A percentile compares a stretch with the other conserved stretches of the same genome.
Evolutionary conservation across 1,284 basidiomycete genomes (phyloP).

Genomic region (Cystobasidium pallidum): DNA sequence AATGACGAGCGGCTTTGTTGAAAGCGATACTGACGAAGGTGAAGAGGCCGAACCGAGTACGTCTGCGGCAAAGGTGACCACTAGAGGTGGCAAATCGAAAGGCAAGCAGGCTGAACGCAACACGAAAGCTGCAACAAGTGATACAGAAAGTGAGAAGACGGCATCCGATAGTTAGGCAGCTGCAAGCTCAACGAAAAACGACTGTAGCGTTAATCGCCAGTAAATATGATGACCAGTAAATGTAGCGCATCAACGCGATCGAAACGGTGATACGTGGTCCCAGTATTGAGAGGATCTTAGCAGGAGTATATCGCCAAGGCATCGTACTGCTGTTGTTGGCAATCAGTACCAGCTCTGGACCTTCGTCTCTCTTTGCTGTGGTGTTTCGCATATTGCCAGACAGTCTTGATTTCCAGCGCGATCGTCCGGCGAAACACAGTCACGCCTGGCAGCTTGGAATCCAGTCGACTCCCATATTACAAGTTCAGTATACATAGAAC

Average conservation of each 20-base stretch:
- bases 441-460: not conserved
- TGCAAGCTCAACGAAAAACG: not conserved
- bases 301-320: not conserved
- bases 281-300: not conserved
- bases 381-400: no score
- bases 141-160: constrained; percentile 12
- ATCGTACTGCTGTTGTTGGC: not conserved
- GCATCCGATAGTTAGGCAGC: constrained; percentile 5
- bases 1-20: not conserved
- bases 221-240: not conserved
- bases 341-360: not conserved
- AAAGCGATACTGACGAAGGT: constrained; percentile 3
- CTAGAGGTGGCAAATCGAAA: not conserved
- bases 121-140: not conserved
- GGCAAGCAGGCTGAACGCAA: not conserved
- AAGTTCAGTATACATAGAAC: not conserved
- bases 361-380: not conserved
- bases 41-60: not conserved
- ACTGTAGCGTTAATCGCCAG: not conserved
- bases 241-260: no score
- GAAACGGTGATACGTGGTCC: not conserved
- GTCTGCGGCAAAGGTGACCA: not conserved
- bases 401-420: no score
- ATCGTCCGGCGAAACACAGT: not conserved
- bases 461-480: not conserved